Conservation (phyloP, 768 basidiomycete genomes). For the Boletus sp. region DNA sequence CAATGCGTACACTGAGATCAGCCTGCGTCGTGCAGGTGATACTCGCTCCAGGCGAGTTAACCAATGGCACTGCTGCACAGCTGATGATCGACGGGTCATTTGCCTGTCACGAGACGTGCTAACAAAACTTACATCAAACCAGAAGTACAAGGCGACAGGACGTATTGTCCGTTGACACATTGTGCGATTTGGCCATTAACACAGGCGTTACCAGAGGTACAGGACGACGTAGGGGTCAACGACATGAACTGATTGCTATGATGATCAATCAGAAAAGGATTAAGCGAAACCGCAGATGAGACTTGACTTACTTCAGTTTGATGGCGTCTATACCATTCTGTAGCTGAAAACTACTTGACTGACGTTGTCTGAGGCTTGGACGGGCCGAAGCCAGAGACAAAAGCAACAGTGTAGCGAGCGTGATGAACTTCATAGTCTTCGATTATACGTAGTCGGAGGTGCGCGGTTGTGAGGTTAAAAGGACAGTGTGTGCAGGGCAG, state of each 20-base stretch:
- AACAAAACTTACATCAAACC: slow-evolving; percentile 16
- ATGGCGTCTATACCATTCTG: slow-evolving; percentile 44
- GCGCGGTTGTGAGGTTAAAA: background rate
- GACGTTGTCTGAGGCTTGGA: slow-evolving; percentile 35
- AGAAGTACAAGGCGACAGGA: slow-evolving; percentile 22
- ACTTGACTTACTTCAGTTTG: slow-evolving; percentile 38
- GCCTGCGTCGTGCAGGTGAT: slow-evolving; percentile 51
- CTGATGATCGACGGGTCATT: slow-evolving; percentile 3
- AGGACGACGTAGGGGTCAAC: slow-evolving; percentile 33
- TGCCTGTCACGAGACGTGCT: background rate
- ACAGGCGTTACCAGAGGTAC: slow-evolving; percentile 46
- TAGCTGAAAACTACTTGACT: slow-evolving; percentile 25
- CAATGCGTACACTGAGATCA: slow-evolving; percentile 48
- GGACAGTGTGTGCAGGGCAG: slow-evolving; percentile 16
- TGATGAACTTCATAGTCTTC: slow-evolving; percentile 38
- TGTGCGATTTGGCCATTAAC: slow-evolving; percentile 50
- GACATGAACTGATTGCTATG: slow-evolving; percentile 22
- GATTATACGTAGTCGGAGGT: slow-evolving; percentile 1
- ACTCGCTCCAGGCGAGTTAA: slow-evolving; percentile 47
- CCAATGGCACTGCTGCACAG: slow-evolving; percentile 47
- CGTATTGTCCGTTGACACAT: slow-evolving; percentile 48
- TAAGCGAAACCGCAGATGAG: background rate
- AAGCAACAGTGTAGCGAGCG: slow-evolving; percentile 34
- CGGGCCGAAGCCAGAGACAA: slow-evolving; percentile 33
- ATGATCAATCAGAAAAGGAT: slow-evolving; percentile 3